These are phyloP conservation scores for Tylopilus sp. DNA, from an alignment of 1,284 basidiomycete species.

Conservation along the genomic window DNA sequence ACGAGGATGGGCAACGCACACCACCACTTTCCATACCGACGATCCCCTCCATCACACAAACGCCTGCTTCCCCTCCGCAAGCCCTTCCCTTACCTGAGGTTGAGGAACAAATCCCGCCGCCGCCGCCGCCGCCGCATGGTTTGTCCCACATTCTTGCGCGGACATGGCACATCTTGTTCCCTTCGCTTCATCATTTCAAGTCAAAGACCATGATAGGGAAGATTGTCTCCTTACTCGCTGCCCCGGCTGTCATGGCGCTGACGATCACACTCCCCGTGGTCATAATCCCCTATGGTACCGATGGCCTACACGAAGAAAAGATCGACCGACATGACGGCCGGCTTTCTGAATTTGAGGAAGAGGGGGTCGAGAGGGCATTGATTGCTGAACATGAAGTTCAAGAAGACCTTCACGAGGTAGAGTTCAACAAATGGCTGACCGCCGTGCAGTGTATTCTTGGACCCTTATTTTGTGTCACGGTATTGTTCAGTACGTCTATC, in stretches of 20 bases:
- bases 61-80: conserved; percentile 63
- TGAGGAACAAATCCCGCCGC: conserved; percentile 51
- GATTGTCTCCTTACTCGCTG: conserved; percentile 83
- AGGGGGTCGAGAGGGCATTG: conserved; percentile 69
- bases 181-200: conserved; percentile 83
- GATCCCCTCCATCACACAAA: conserved; percentile 66
- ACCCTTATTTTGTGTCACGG: conserved; percentile 79
- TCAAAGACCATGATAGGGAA: conserved; percentile 81
- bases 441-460: conserved; percentile 85
- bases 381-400: conserved; percentile 75
- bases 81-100: conserved; percentile 54
- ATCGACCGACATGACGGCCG: conserved; percentile 32
- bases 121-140: conserved; percentile 57
- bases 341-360: conserved; percentile 74
- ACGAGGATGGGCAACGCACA: conserved; percentile 27
- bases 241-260: conserved; percentile 87
- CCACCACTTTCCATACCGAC: conserved; percentile 38
- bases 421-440: conserved; percentile 86
- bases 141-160: conserved; percentile 52
- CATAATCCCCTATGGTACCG: conserved; percentile 66
- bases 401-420: conserved; percentile 70
- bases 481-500: conserved; percentile 75
- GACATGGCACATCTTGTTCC: conserved; percentile 80
- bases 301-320: conserved; percentile 60
- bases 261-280: conserved; percentile 95